These are phyloP conservation scores for Elongisporangium undulatum DNA, from an alignment of 352 stramenopile species.

Conservation along the genomic window DNA sequence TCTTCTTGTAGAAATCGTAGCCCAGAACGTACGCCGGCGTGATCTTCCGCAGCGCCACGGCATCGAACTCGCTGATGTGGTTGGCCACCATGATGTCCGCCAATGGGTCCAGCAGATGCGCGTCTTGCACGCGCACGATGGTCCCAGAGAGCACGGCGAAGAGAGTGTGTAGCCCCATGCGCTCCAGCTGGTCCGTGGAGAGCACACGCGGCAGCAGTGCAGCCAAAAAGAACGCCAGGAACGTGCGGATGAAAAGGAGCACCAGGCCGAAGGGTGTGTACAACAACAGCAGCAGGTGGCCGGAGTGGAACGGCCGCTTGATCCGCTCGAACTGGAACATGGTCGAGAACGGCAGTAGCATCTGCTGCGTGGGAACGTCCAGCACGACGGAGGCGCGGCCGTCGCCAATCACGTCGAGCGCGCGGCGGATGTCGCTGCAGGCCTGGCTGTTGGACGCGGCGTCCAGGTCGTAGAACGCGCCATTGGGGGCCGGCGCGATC, in stretches of 20 bases:
- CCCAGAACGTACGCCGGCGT: constrained; percentile 52
- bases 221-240: constrained; percentile 34
- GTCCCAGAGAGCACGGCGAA: constrained; percentile 44
- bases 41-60: constrained; percentile 37
- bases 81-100: constrained; percentile 59
- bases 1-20: constrained; percentile 85
- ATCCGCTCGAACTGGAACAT: constrained; percentile 76
- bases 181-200: constrained; percentile 42
- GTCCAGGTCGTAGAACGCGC: constrained; percentile 25
- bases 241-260: constrained; percentile 34
- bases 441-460: constrained; percentile 20
- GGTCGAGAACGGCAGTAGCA: constrained; percentile 31
- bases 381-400: constrained; percentile 13
- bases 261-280: constrained; percentile 54
- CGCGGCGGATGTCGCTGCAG: constrained; percentile 18
- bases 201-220: constrained; percentile 37
- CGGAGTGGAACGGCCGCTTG: constrained; percentile 34
- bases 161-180: constrained; percentile 27
- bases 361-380: constrained; percentile 23
- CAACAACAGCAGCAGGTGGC: constrained; percentile 44
- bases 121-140: constrained; percentile 32
- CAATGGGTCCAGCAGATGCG: constrained; percentile 23
- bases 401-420: constrained; percentile 25
- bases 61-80: constrained; percentile 77
- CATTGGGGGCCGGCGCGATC: neutral